Evolutionary conservation across 2,329 filamentous ascomycete genomes (phyloP).

Genomic region (Rhexocercosporidium sp.): DNA sequence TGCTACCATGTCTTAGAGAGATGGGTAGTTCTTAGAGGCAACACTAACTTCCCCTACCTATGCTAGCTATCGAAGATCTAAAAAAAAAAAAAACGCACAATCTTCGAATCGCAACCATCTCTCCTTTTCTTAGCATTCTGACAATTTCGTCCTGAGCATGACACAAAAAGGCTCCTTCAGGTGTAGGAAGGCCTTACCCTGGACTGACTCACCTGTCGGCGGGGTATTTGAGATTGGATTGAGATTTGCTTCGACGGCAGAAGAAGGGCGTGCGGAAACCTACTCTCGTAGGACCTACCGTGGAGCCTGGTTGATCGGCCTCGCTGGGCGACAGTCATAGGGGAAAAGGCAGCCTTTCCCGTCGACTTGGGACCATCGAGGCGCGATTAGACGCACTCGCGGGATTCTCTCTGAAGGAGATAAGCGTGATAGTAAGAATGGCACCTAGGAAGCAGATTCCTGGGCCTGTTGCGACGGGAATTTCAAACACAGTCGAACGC

Average conservation of each 20-base stretch:
- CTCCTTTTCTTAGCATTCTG: not conserved
- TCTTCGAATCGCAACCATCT: not conserved
- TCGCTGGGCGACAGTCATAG: not conserved
- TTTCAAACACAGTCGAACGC: not conserved
- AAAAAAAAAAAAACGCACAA: not conserved
- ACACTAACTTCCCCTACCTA: not conserved
- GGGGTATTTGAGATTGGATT: not conserved
- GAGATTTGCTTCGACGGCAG: not conserved
- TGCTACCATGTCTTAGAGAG: not conserved
- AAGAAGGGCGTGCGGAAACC: not conserved
- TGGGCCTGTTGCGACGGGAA: not conserved
- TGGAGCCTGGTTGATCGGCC: constrained; percentile 8
- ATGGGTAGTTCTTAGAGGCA: not conserved
- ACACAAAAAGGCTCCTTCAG: constrained; percentile 7
- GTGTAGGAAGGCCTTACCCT: not conserved
- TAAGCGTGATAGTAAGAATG: constrained; percentile 62
- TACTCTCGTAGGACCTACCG: constrained; percentile 1
- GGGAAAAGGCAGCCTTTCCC: too few relatives aligned
- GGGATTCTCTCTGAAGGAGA: constrained; percentile 59
- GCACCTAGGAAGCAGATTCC: constrained; percentile 31
- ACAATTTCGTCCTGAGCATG: constrained; percentile 5
- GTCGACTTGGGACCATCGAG: not conserved
- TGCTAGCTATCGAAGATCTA: not conserved
- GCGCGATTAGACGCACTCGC: constrained; percentile 7
- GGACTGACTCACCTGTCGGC: not conserved